Conservation (phyloP, 257 asterid species). For the Prunella vulgaris region DNA sequence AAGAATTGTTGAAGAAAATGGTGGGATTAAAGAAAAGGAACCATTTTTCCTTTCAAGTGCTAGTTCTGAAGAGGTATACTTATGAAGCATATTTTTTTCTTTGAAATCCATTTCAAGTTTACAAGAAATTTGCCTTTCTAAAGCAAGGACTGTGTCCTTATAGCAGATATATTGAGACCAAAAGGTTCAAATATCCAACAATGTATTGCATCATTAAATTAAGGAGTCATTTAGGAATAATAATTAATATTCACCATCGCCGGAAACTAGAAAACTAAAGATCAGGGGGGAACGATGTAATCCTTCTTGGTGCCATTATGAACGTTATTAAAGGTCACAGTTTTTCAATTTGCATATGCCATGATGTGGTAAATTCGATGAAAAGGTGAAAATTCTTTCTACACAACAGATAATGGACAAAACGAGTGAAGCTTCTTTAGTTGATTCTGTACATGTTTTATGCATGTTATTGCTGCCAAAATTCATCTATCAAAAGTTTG, state of each 20-base stretch:
- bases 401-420: background rate
- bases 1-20: conserved; percentile 62
- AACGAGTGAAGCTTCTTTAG: background rate
- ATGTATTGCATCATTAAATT: background rate
- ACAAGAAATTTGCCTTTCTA: background rate
- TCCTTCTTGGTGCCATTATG: background rate
- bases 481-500: background rate
- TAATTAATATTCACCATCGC: background rate
- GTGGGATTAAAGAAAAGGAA: conserved; percentile 70
- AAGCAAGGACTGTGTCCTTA: background rate
- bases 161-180: background rate
- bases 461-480: background rate
- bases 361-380: no score
- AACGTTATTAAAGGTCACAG: background rate
- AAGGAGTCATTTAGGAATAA: background rate
- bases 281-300: background rate
- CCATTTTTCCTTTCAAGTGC: conserved; percentile 66
- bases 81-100: conserved; percentile 2
- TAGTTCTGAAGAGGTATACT: conserved; percentile 48
- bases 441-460: background rate
- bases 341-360: background rate
- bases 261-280: background rate
- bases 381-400: background rate
- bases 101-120: background rate
- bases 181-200: background rate